Evolutionary conservation across 2,329 filamentous ascomycete species (phyloP), one percentile per base, ranked within the genome.

Genomic region (Plenodomus biglobosus): DNA sequence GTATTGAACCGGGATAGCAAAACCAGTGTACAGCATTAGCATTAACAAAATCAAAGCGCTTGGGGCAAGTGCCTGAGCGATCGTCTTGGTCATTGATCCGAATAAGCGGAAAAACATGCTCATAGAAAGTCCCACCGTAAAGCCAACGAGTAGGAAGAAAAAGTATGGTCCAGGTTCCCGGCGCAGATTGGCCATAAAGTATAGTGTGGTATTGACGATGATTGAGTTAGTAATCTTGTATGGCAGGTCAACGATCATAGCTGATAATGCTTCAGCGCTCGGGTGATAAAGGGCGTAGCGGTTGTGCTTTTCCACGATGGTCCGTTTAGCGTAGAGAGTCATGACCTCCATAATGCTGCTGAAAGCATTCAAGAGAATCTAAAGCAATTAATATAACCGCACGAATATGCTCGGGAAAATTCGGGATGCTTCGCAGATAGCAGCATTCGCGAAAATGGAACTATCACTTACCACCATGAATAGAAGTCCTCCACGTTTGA

Each of bases 231-330:
- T 27, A 5, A 94, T 70, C 69, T 92, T 95, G 71, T 88, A 87
- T 0, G 90, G 90, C 69, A 94, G 71, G 60, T 95, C 91, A 53
- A 82, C 85, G 16, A 95, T 71, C 85, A 95, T 92, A 1, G 87
- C 92, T 0, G 87, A 83, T 46, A 88, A 76, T 13, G 89, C 88
- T 77, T 96, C 90, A 13, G 90, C 86, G 7, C 85, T 89, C 0
- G 91, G 90, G 63, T 94, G 90, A 61, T 95, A 95, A n/a, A 95
- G 78, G 16, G 90, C 89, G 66, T 95, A 95, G 40, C 86, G 83
- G 44, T 79, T 75, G 59, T 95, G 91, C 86, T 85, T 95, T 65
- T 95, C 90, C 48, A 96, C 87, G 59, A 95, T 95, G 1, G 87
- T 85, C 1, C 27, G 27, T 32, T 32, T 32, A 3, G 87, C 81